Evolutionary conservation across 106 monocot species (phyloP).

Genomic region (Dactylorhiza incarnata): DNA sequence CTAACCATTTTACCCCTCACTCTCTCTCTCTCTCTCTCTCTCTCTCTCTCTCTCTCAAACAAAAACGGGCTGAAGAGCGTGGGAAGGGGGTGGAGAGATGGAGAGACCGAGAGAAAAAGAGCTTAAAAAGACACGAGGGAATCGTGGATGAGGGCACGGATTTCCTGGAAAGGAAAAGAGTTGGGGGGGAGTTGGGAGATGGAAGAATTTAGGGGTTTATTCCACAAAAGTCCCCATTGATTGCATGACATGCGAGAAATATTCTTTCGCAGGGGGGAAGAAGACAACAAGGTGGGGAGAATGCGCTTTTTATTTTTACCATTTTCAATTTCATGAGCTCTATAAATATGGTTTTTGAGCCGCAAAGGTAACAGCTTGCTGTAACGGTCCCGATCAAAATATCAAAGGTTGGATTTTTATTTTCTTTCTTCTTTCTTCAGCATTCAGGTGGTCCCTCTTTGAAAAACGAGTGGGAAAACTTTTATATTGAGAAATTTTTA

Average conservation of each 20-base stretch:
- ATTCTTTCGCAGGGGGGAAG: neutral
- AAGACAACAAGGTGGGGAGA: neutral
- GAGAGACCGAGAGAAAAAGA: neutral
- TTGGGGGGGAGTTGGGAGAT: neutral
- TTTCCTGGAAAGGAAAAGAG: neutral
- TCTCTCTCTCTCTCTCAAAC: neutral
- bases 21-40: no score
- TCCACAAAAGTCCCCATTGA: neutral
- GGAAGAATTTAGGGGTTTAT: neutral
- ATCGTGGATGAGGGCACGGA: neutral
- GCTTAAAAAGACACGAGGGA: neutral
- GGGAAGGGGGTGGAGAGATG: neutral
- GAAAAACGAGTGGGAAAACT: neutral
- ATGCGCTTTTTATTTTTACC: no score
- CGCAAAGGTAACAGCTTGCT: slow-evolving; percentile 4
- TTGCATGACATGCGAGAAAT: neutral
- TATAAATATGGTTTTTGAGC: no score
- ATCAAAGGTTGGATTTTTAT: neutral
- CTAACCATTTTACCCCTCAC: slow-evolving; percentile 4
- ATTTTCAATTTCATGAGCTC: no score
- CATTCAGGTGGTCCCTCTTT: neutral
- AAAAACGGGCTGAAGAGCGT: neutral
- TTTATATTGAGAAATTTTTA: no score
- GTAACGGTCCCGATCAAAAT: neutral
- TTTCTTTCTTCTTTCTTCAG: neutral